Base-by-base conservation (phyloP, 495 filamentous ascomycete genomes). In the Penicillium argentinense region DNA sequence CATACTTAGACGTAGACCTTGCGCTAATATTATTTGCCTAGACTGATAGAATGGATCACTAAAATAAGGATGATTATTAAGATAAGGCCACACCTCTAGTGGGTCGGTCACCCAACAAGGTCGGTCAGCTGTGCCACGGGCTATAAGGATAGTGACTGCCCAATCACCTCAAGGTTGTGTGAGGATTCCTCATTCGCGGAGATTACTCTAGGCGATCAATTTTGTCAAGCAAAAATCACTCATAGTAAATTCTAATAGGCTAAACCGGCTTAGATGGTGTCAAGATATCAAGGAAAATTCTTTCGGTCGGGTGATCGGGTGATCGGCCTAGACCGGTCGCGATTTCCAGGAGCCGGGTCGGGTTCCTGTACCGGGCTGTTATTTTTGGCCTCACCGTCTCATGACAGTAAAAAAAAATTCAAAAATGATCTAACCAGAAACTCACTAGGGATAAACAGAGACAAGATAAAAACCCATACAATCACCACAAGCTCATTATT, bases 371-470 rank as follows among this genome's bases (percentile, higher is more conserved):
- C 11, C 36, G 36, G 36, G 16, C 19, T 27, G 19, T 14, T 22
- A 22, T 44, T 33, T 33, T 44, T 18, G 41, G 41, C 23, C 21
- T 44, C 18, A 18, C 27, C 11, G 41, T 44, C 41, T n/a, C 41
- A 34, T 44, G 41, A 24, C 26, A 44, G 13, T 28, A 13, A 19
- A 38, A 46, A 46, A 46, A 45, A 28, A 27, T 12, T 13, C 29
- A 12, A 45, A 36, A 51, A 23, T n/a, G 43, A 34, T 26, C 41
- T 42, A 41, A 50, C 29, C 43, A 49, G 26, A 53, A 39, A 47
- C 43, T 49, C 40, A 39, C 48, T 45, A 57, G 49, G 36, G 40
- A 49, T 33, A 17, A 44, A 42, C 39, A 41, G 27, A 28, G 38
- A 14, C 14, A 37, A 28, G 41, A 45, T 25, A 45, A 34, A 41